Conservation (phyloP, 2,329 filamentous ascomycete species). For the Scedosporium dehoogii region DNA sequence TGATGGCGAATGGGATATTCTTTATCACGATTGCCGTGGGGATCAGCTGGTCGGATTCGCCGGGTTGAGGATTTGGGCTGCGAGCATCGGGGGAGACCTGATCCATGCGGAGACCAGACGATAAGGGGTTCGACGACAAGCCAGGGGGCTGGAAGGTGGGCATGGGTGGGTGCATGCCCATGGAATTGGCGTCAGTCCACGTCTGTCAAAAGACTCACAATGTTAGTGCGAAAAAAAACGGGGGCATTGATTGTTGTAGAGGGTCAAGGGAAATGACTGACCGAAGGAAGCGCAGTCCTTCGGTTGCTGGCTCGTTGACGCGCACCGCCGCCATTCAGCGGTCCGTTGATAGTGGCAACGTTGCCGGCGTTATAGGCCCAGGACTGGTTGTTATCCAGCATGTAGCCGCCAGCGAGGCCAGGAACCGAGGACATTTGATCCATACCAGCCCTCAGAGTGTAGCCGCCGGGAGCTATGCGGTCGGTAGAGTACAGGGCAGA, state of each 20-base stretch:
- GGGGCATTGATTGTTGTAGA: too few relatives aligned
- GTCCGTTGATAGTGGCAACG: slow-evolving; percentile 52
- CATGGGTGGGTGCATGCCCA: slow-evolving; percentile 30
- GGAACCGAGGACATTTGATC: slow-evolving; percentile 31
- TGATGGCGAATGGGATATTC: slow-evolving; percentile 97
- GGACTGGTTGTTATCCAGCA: slow-evolving; percentile 56
- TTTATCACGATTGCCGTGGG: slow-evolving; percentile 98
- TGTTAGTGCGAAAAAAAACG: too few relatives aligned
- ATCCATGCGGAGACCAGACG: slow-evolving; percentile 33
- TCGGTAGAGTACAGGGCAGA: slow-evolving; percentile 63
- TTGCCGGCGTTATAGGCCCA: slow-evolving; percentile 68
- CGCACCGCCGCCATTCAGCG: slow-evolving; percentile 51
- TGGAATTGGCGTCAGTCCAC: slow-evolving; percentile 34
- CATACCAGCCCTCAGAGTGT: slow-evolving; percentile 45
- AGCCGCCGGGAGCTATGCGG: slow-evolving; percentile 46
- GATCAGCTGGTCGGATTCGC: slow-evolving; percentile 75
- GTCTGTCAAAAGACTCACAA: slow-evolving; percentile 22
- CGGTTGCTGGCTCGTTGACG: slow-evolving; percentile 44
- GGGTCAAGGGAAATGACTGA: slow-evolving; percentile 34
- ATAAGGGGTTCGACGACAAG: slow-evolving; percentile 25
- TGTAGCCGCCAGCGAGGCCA: slow-evolving; percentile 30
- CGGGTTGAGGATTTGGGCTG: slow-evolving; percentile 29
- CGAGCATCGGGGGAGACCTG: slow-evolving; percentile 15
- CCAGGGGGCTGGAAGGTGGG: slow-evolving; percentile 23
- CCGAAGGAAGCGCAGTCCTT: slow-evolving; percentile 59